Evolutionary conservation across 805 yeast species (phyloP).

Genomic region (Zygosaccharomyces pseudorouxii): DNA sequence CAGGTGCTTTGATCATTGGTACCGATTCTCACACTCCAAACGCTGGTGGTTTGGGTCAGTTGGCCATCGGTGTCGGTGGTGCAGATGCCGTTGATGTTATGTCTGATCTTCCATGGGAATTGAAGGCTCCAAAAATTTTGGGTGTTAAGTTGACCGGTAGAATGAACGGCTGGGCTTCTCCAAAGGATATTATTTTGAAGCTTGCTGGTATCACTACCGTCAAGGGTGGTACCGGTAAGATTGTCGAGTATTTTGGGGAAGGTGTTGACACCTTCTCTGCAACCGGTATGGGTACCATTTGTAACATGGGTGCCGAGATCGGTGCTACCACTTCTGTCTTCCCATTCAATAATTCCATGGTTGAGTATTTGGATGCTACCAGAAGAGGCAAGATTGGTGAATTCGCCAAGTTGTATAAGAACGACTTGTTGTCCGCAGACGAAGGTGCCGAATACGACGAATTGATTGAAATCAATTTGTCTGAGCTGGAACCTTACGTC

Average conservation of each 20-base stretch:
- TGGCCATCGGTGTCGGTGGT: slow-evolving; percentile 99
- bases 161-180: slow-evolving; percentile 93
- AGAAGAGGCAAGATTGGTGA: slow-evolving; percentile 81
- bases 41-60: slow-evolving; percentile 97
- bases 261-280: slow-evolving; percentile 91
- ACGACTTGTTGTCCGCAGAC: slow-evolving; percentile 75
- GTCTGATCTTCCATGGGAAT: slow-evolving; percentile 94
- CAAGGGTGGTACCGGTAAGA: slow-evolving; percentile 97
- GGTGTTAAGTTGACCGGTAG: slow-evolving; percentile 94
- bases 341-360: slow-evolving; percentile 93
- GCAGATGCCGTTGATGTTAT: slow-evolving; percentile 98
- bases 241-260: slow-evolving; percentile 93
- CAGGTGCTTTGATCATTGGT: slow-evolving; percentile 94
- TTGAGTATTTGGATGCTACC: slow-evolving; percentile 80
- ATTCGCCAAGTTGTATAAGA: slow-evolving; percentile 67
- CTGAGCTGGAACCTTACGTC: slow-evolving; percentile 88
- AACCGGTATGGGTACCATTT: slow-evolving; percentile 99
- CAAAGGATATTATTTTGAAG: slow-evolving; percentile 91
- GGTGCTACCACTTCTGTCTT: slow-evolving; percentile 97
- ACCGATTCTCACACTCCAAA: slow-evolving; percentile 98
- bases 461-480: slow-evolving; percentile 83
- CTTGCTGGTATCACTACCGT: slow-evolving; percentile 93
- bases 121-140: slow-evolving; percentile 91
- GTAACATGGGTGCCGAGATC: slow-evolving; percentile 99
- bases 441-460: slow-evolving; percentile 92